Evolutionary conservation across 495 filamentous ascomycete genomes (phyloP).

Genomic region (Beverwykella pulmonaria): DNA sequence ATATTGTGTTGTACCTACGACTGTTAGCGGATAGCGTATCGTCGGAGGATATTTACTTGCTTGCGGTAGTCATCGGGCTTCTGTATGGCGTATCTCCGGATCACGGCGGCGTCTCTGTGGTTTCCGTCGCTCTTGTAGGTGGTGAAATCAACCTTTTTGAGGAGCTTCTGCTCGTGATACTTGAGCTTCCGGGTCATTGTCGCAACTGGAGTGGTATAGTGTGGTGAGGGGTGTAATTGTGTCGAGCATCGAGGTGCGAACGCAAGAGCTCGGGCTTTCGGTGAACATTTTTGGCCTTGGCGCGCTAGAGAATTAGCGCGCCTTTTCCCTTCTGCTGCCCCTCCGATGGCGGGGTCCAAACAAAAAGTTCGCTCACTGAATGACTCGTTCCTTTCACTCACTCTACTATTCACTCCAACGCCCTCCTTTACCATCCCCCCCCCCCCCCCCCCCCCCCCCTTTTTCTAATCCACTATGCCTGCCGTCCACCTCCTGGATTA

Average conservation of each 20-base stretch:
- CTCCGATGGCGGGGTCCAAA: conserved; percentile 18
- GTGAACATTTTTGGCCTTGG: conserved; percentile 6
- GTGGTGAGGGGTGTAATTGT: too few relatives aligned
- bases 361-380: conserved; percentile 13
- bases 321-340: not conserved
- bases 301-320: conserved; percentile 6
- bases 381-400: not conserved
- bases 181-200: conserved; percentile 90
- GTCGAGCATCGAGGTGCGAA: too few relatives aligned
- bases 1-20: conserved; percentile 72
- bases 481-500: conserved; percentile 90
- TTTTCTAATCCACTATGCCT: conserved; percentile 62
- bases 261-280: not conserved
- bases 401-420: not conserved
- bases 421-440: not conserved
- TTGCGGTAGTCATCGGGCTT: conserved; percentile 76
- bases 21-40: not conserved
- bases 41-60: not conserved
- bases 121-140: conserved; percentile 85
- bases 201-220: conserved; percentile 1
- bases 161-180: conserved; percentile 83
- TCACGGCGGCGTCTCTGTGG: conserved; percentile 79
- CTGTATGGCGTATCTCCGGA: conserved; percentile 84
- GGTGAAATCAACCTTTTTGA: conserved; percentile 93
- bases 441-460: too few relatives aligned